Base-by-base conservation (phyloP, 164 flowering plant species). In the Kalanchoe fedtschenkoi region DNA sequence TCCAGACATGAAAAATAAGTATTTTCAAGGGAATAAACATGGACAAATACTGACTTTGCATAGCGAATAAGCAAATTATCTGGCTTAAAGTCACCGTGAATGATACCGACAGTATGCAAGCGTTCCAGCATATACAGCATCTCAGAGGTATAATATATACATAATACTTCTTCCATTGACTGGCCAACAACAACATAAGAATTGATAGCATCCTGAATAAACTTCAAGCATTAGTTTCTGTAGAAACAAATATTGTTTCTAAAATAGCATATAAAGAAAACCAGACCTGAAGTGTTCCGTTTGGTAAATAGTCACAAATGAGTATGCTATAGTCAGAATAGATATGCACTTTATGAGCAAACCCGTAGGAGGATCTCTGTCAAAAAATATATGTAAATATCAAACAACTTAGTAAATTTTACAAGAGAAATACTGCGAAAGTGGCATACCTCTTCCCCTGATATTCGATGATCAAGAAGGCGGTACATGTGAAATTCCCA, bases 401-500 rank as follows among this genome's bases (percentile, higher is more conserved):
- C 67, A 17, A 41, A 57, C 17, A 22, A 56, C 21, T 55, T 32
- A 9, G 42, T 19, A 44, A 22, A 32, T 33, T 22, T 11, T 30
- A 15, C 3, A 43, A 7, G 14, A n/a, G 61, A 16, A 51, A 32
- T 7, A 69, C 26, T 7, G 53, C 1, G 26, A 58, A 67, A 61
- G 28, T 38, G 29, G 51, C 83, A 57, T 80, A 91, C 99, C 72
- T 82, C 80, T 32, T 69, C 69, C 1, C 69, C 77, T 56, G 88
- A 29, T 65, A 91, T 80, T 46, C 89, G 84, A 46, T 62, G 66
- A 76, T 95, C 99, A 70, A 95, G 91, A 63, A 81, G 87, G 16
- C 93, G 88, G 65, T 95, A 91, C 89, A 95, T 81, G 78, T 91
- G 83, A 72, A 95, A 95, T 68, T 95, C 99, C 99, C 97, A 95